Evolutionary conservation across 345 rosid species (phyloP).

Genomic region (Euphorbia tirucalli): DNA sequence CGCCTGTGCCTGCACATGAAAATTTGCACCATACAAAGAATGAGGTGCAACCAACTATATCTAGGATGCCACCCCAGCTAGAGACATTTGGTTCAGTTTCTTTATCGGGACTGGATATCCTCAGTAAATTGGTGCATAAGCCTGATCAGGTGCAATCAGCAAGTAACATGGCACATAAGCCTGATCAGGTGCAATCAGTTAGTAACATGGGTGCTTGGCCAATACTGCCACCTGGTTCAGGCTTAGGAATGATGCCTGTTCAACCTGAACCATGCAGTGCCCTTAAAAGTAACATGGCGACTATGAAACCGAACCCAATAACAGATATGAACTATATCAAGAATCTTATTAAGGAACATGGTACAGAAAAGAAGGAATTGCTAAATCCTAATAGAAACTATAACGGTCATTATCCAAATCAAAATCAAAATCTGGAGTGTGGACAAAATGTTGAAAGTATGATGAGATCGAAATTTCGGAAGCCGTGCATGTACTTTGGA

Average conservation of each 20-base stretch:
- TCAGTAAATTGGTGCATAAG: no score
- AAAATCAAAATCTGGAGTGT: conserved; percentile 11
- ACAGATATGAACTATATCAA: conserved; percentile 52
- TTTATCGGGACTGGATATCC: no score
- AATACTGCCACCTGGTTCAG: no score
- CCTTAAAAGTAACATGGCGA: conserved; percentile 10
- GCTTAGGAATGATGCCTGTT: no score
- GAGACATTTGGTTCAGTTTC: no score
- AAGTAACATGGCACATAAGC: no score
- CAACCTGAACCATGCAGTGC: conserved; percentile 19
- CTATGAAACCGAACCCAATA: conserved; percentile 19
- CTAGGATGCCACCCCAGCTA: no score
- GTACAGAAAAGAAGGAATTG: conserved; percentile 35
- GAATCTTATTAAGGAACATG: conserved; percentile 68
- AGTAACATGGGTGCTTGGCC: no score
- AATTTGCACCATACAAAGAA: conserved; percentile 8
- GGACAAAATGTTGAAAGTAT: conserved; percentile 28
- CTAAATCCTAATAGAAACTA: conserved; percentile 12
- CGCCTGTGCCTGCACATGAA: conserved; percentile 10
- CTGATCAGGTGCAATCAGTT: conserved; percentile 13
- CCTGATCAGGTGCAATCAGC: no score
- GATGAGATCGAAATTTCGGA: conserved; percentile 29
- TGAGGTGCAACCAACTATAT: no score
- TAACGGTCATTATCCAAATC: conserved; percentile 10
- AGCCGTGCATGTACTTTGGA: conserved; percentile 44